Evolutionary conservation across 129 eudicot genomes (phyloP), one percentile per base, ranked within the genome.

Genomic region (Gnaphalium uliginosum): DNA sequence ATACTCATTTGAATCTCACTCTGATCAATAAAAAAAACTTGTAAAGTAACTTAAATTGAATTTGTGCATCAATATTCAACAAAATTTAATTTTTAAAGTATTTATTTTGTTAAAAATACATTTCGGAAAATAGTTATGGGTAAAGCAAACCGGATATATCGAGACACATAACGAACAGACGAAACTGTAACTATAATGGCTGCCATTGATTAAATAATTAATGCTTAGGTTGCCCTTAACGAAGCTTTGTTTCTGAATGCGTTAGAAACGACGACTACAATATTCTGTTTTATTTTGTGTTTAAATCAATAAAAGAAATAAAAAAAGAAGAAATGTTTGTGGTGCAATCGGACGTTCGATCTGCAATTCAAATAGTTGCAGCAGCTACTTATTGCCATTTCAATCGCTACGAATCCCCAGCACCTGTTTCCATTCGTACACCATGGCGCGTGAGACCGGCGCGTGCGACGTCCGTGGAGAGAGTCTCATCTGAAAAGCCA

Each of bases 401-500:
- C 74, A 78, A 70, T 8, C 84, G 81, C 74, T 66, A 68, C 82
- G 69, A 80, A 37, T 66, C 70, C 24, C 68, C 78, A 61, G 50
- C 71, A 65, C 71, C 76, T 33, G 32, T 64, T 63, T 56, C 78
- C 72, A 0, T 75, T 66, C 89, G 83, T 70, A 58, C 73, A 48
- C 76, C 81, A 37, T 29, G 76, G 32, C 69, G 83, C 26, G 71
- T 82, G 65, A 39, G 46, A 11, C 65, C 76, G 18, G 14, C 73
- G 27, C 50, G 58, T 17, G 77, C 70, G 8, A 19, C 73, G 50
- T 77, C 73, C 50, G 77, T 74, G 2, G 72, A 78, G 17, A 73
- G 74, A 26, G 41, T 61, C 25, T 27, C 18, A 63, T 56, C 75
- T 14, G 83, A 69, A 1, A 86, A 86, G 87, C 97, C 97, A 51